Evolutionary conservation across 2,329 filamentous ascomycete species (phyloP), one percentile per base, ranked within the genome.

Genomic region (Colletotrichum sp.): DNA sequence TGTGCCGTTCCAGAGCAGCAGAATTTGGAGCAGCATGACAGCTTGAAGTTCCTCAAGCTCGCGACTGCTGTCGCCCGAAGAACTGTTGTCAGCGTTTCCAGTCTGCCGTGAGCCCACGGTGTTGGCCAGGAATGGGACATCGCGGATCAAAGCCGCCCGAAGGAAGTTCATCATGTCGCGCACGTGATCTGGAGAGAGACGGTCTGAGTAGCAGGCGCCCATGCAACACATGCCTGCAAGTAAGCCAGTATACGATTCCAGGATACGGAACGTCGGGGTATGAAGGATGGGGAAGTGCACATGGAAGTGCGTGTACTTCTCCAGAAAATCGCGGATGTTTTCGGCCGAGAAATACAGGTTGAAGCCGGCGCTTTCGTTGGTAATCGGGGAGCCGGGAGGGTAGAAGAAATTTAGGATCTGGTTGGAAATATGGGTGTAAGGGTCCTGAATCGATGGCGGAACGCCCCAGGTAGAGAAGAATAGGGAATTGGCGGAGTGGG

Each of bases 271-370:
- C 11, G 93, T 94, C 44, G 93, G 90, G 82, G 93, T 89, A 81
- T 96, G 93, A 69, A 95, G 89, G 79, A 94, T 89, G 25, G 93
- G 92, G 86, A 94, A 95, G 83, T 96, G 94, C 77, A 91, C 89
- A 82, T 95, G 92, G 83, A 93, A 95, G 83, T 94, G 92, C 76
- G 90, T 92, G 87, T 94, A 95, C 80, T 92, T 89, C 80, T 93
- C 90, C 82, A 95, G 88, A 82, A 95, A 95, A 81, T 93, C 90
- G 86, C 92, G 92, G 82, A 95, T 88, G 82, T 94, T 94, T 79
- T 93, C 90, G 76, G 91, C 89, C 65, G 92, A 92, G 80, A 95
- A 90, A 80, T 92, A 93, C 82, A 89, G 87, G 85, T 90, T 89
- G 85, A 91, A 87, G 78, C 82, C 84, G 86, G 85, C 86, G 86